phyloP scores from a whole-genome alignment of 2,329 filamentous ascomycete genomes.

The Fusarium duplospermum region DNA sequence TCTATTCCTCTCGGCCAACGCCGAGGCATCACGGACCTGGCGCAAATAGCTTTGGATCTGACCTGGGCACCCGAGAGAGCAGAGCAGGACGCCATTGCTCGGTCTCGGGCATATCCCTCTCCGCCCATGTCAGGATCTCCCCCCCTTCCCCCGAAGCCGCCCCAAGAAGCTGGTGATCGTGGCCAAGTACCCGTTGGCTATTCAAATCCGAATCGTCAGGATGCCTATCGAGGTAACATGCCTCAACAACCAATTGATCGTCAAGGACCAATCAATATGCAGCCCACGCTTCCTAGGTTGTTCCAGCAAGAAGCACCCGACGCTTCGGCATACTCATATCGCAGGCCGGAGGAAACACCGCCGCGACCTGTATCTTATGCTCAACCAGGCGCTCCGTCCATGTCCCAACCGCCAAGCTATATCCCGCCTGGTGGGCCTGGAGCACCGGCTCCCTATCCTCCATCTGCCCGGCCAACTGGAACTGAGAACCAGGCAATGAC shows the following conservation, averaged over 20 bases:
- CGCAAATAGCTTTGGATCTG: slow-evolving; percentile 63
- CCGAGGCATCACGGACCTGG: slow-evolving; percentile 67
- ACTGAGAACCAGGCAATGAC: slow-evolving; percentile 61
- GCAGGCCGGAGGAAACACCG: slow-evolving; percentile 39
- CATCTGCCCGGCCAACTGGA: slow-evolving; percentile 49
- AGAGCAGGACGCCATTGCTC: slow-evolving; percentile 63
- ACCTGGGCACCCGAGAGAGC: slow-evolving; percentile 62
- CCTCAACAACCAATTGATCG: slow-evolving; percentile 42
- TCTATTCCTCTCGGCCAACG: slow-evolving; percentile 66
- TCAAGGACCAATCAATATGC: slow-evolving; percentile 40
- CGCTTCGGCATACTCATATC: slow-evolving; percentile 42
- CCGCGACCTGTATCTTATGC: slow-evolving; percentile 42
- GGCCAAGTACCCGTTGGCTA: slow-evolving; percentile 59
- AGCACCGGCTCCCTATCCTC: slow-evolving; percentile 33
- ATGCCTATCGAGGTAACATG: slow-evolving; percentile 61
- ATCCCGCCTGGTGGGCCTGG: slow-evolving; percentile 32
- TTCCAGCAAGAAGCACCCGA: slow-evolving; percentile 45
- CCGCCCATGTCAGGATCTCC: slow-evolving; percentile 81
- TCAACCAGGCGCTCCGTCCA: slow-evolving; percentile 31
- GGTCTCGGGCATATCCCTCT: slow-evolving; percentile 73
- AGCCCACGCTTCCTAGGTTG: slow-evolving; percentile 40
- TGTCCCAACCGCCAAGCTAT: slow-evolving; percentile 39
- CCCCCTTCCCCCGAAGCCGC: slow-evolving; percentile 68
- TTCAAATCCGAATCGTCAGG: slow-evolving; percentile 56
- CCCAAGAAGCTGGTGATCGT: slow-evolving; percentile 67